These are phyloP conservation scores for Saitozyma podzolica DNA, from an alignment of 768 basidiomycete genomes.

Conservation along the genomic window DNA sequence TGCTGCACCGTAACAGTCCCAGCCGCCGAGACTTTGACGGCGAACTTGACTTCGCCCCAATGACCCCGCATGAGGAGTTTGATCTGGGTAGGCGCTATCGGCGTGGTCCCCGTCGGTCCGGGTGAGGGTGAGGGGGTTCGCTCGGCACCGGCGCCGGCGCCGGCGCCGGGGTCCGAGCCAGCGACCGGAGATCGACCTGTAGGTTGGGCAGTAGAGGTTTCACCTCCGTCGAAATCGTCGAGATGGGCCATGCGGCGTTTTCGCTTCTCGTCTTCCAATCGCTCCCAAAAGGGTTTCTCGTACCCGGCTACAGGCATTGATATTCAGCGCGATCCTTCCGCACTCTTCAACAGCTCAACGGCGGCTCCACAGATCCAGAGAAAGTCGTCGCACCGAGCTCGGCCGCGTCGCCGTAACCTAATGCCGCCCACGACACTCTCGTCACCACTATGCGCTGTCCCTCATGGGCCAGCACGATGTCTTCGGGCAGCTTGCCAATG, in stretches of 20 bases:
- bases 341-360: neutral
- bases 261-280: neutral
- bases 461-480: conserved; percentile 26
- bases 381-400: conserved; percentile 4
- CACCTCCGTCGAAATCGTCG: neutral
- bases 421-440: neutral
- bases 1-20: neutral
- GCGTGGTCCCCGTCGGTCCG: neutral
- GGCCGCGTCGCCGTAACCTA: conserved; percentile 1
- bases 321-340: no score
- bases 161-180: neutral
- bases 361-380: neutral
- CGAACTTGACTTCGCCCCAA: conserved; percentile 11
- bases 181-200: neutral
- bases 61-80: conserved; percentile 5
- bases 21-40: neutral
- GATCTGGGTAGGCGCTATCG: neutral
- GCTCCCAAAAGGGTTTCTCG: neutral
- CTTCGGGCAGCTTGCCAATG: conserved; percentile 18
- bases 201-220: neutral
- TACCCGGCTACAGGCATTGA: neutral
- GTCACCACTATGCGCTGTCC: conserved; percentile 3
- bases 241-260: neutral
- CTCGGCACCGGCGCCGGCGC: neutral
- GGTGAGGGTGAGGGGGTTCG: neutral